Evolutionary conservation across 768 basidiomycete species (phyloP).

Genomic region (Hortiboletus flavorubellus): DNA sequence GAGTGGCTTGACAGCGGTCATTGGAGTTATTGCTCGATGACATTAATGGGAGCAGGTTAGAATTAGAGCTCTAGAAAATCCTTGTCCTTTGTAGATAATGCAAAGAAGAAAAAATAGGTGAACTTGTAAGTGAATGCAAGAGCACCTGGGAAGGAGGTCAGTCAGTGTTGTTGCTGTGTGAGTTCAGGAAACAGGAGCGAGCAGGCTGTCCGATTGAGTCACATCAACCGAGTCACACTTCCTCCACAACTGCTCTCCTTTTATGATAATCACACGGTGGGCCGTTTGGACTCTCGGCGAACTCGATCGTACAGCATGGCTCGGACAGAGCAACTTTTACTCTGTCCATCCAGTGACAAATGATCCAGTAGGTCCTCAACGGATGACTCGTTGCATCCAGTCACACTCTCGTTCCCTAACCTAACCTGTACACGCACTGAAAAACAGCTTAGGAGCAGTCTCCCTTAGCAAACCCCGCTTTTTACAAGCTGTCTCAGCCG

Average conservation of each 20-base stretch:
- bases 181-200: constrained; percentile 25
- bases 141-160: constrained; percentile 15
- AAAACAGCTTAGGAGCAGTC: neutral
- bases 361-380: neutral
- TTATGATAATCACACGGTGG: constrained; percentile 6
- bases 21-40: constrained; percentile 25
- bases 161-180: constrained; percentile 20
- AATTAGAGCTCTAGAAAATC: constrained; percentile 14
- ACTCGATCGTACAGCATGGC: too few species aligned
- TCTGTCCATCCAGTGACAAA: neutral
- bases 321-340: neutral
- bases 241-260: constrained; percentile 5
- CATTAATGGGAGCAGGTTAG: constrained; percentile 26
- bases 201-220: constrained; percentile 13
- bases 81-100: constrained; percentile 23
- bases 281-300: neutral
- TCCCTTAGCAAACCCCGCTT: neutral
- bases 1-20: constrained; percentile 21
- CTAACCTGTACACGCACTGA: neutral
- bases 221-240: constrained; percentile 20
- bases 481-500: constrained; percentile 15
- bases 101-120: constrained; percentile 6
- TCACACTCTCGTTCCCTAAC: neutral
- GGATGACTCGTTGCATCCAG: neutral
- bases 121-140: constrained; percentile 35